Evolutionary conservation across 2,329 filamentous ascomycete genomes (phyloP).

Genomic region (Stylonectria norvegica): DNA sequence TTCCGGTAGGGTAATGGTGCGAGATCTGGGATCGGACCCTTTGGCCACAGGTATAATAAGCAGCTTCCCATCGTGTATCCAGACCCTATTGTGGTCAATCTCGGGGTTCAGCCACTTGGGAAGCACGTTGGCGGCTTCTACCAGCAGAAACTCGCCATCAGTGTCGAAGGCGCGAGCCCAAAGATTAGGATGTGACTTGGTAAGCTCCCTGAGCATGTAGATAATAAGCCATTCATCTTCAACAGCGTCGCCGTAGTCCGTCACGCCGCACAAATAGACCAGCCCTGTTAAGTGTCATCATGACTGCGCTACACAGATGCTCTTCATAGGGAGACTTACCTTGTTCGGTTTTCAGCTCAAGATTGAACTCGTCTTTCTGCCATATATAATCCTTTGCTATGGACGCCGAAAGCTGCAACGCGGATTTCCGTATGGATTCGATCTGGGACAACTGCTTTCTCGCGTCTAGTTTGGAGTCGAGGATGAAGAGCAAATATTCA

Average conservation of each 20-base stretch:
- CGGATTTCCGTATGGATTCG: slow-evolving; percentile 68
- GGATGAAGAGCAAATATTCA: slow-evolving; percentile 76
- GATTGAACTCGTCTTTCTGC: slow-evolving; percentile 80
- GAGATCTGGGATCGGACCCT: slow-evolving; percentile 28
- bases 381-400: slow-evolving; percentile 87
- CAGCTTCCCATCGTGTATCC: slow-evolving; percentile 77
- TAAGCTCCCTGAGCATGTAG: slow-evolving; percentile 80
- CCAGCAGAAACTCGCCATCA: slow-evolving; percentile 91
- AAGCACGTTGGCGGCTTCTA: slow-evolving; percentile 85
- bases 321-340: slow-evolving; percentile 42
- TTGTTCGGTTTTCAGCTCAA: slow-evolving; percentile 59
- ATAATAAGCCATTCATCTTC: slow-evolving; percentile 98
- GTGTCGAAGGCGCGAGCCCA: slow-evolving; percentile 84
- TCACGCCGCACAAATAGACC: slow-evolving; percentile 68
- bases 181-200: slow-evolving; percentile 64
- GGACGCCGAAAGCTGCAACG: slow-evolving; percentile 57
- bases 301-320: neutral
- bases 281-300: slow-evolving; percentile 38
- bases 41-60: slow-evolving; percentile 63
- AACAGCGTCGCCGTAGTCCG: slow-evolving; percentile 89
- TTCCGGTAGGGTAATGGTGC: slow-evolving; percentile 57
- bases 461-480: slow-evolving; percentile 54
- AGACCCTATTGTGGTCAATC: slow-evolving; percentile 81
- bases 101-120: slow-evolving; percentile 92
- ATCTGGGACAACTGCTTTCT: slow-evolving; percentile 61